Evolutionary conservation across 2,329 filamentous ascomycete genomes (phyloP).

Genomic region (Fusarium luffae): DNA sequence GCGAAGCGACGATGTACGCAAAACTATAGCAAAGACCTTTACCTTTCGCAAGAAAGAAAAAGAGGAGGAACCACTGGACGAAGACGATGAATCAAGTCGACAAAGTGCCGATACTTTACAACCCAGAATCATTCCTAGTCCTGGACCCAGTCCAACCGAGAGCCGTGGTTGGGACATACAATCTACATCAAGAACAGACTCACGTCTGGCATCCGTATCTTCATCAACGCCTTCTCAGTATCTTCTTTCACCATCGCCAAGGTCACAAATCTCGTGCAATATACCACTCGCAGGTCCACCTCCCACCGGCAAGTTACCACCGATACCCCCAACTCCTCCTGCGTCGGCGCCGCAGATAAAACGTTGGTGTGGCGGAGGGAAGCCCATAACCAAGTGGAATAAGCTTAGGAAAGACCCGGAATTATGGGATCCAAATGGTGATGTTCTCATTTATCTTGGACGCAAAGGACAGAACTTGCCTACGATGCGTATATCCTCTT

Average conservation of each 20-base stretch:
- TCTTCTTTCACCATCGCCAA: conserved; percentile 33
- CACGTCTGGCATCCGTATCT: conserved; percentile 15
- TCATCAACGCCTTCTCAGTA: conserved; percentile 34
- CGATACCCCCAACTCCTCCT: conserved; percentile 49
- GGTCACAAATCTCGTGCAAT: conserved; percentile 33
- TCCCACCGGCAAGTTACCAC: conserved; percentile 57
- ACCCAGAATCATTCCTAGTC: conserved; percentile 19
- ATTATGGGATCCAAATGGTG: conserved; percentile 70
- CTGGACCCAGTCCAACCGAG: conserved; percentile 15
- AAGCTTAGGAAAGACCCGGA: conserved; percentile 69
- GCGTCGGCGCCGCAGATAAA: conserved; percentile 55
- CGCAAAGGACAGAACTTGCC: conserved; percentile 59
- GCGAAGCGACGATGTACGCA: conserved; percentile 65
- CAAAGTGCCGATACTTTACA: conserved; percentile 40
- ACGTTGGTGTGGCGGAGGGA: conserved; percentile 64
- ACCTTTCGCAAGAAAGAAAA: conserved; percentile 62
- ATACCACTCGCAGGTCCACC: conserved; percentile 50
- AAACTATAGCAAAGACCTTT: conserved; percentile 65
- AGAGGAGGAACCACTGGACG: conserved; percentile 43
- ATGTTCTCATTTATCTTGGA: conserved; percentile 67
- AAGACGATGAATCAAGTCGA: conserved; percentile 34
- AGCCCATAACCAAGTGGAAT: conserved; percentile 64
- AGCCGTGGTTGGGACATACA: conserved; percentile 22
- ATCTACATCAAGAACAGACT: conserved; percentile 18
- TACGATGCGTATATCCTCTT: conserved; percentile 68